Evolutionary conservation across 352 stramenopile genomes (phyloP), one percentile per base, ranked within the genome.

Genomic region (Globisporangium abappressorium): DNA sequence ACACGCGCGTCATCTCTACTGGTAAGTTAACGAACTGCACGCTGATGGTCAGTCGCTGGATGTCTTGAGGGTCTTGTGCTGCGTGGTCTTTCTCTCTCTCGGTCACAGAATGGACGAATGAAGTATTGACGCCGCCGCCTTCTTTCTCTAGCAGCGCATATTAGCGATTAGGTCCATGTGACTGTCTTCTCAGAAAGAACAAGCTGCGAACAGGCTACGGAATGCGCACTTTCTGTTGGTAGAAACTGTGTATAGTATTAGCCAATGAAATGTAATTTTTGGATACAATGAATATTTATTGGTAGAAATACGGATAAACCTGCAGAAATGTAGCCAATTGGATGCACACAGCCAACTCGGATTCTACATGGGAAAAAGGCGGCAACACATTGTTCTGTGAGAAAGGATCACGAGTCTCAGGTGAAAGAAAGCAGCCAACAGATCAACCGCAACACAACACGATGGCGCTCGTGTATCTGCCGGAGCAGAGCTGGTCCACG

Each of bases 381-480:
- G 24, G 24, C 24, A 26, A 26, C 24, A 26, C 24, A 26, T 9
- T 22, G 4, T 22, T 11, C 8, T 2, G 36, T 54, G 46, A 20
- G 0, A 18, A 43, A 51, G 65, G 64, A 65, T 65, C 38, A 28
- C 41, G 24, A 5, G 26, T 55, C 22, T 38, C 18, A n/a, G 2
- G 18, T 3, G 15, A 36, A 43, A 64, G 1, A 18, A 33, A 38
- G 14, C 61, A 68, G 41, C 33, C 20, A 58, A 30, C 26, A 38
- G 36, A 47, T 9, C 36, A 18, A 43, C 36, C 36, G 36, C 62
- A 33, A 33, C 30, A 33, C 30, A 33, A 6, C 30, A 33, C 61
- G 18, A 93, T 93, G 85, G 79, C 85, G 78, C 80, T 93, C 22
- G 81, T 93, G 57, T 93, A 91, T 65, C 74, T 93, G 12, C 81